Conservation (phyloP, 2,329 filamentous ascomycete genomes). For the Clarireedia paspali region DNA sequence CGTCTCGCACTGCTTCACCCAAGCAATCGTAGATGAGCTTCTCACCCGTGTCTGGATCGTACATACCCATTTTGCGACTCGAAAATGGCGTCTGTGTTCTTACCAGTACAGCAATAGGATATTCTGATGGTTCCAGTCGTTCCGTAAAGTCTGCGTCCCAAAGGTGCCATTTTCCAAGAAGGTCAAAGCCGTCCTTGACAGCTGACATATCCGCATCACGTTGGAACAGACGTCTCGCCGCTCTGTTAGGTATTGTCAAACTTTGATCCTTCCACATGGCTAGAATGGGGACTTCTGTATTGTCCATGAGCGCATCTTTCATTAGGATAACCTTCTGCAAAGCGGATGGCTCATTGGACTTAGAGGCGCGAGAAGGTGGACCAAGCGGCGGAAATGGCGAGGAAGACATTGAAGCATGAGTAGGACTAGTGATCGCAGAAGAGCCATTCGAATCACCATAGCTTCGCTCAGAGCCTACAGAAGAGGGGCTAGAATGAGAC, state of each 20-base stretch:
- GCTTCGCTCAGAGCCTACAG: conserved; percentile 20
- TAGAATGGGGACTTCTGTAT: conserved; percentile 65
- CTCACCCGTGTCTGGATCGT: conserved; percentile 43
- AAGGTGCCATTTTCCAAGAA: conserved; percentile 52
- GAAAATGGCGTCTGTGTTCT: conserved; percentile 52
- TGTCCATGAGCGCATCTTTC: conserved; percentile 72
- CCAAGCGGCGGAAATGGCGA: conserved; percentile 60
- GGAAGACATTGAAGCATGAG: conserved; percentile 43
- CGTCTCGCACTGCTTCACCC: conserved; percentile 61
- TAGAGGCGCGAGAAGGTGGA: conserved; percentile 48
- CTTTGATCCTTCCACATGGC: conserved; percentile 77
- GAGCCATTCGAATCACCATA: conserved; percentile 21
- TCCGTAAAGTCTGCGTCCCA: conserved; percentile 61
- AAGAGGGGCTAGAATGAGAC: conserved; percentile 23
- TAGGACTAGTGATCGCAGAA: conserved; percentile 43
- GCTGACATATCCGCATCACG: conserved; percentile 33
- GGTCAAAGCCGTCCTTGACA: conserved; percentile 42
- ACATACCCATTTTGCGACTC: conserved; percentile 55
- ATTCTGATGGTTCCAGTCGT: conserved; percentile 49
- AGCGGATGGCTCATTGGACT: conserved; percentile 53
- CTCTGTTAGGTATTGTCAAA: conserved; percentile 63
- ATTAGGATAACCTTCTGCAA: conserved; percentile 67
- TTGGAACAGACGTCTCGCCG: conserved; percentile 41
- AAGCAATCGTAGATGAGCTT: conserved; percentile 55
- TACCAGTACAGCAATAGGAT: conserved; percentile 59